A percentile compares a stretch with the other conserved stretches of the same genome.
Evolutionary conservation across 768 basidiomycete species (phyloP).

Genomic region (Boletus sp.): DNA sequence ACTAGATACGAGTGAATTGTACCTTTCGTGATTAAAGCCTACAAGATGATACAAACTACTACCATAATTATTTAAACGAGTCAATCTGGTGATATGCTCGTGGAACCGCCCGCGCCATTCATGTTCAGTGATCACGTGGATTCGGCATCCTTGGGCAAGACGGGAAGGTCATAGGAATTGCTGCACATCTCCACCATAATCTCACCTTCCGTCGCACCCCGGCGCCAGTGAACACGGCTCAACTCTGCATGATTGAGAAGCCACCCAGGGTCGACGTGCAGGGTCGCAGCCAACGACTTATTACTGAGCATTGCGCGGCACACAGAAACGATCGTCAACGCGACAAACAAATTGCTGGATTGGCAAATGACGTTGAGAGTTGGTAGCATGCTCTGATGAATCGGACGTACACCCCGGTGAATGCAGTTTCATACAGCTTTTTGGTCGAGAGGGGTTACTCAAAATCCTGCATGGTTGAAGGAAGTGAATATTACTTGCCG

Average conservation of each 20-base stretch:
- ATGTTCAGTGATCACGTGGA: background rate
- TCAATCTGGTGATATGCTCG: background rate
- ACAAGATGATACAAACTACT: background rate
- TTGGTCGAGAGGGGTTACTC: background rate
- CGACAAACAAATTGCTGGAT: conserved; percentile 2
- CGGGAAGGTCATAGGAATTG: conserved; percentile 1
- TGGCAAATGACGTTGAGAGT: background rate
- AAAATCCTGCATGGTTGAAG: background rate
- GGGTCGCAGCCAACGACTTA: conserved; percentile 40
- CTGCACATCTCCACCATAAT: conserved; percentile 22
- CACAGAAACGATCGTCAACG: conserved; percentile 27
- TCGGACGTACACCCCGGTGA: conserved; percentile 9
- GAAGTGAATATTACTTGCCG: conserved; percentile 4
- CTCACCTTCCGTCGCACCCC: conserved; percentile 37
- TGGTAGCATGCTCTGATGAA: background rate
- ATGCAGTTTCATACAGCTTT: conserved; percentile 11
- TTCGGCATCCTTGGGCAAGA: background rate
- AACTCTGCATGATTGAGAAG: conserved; percentile 46
- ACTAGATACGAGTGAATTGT: too few relatives aligned
- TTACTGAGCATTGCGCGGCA: conserved; percentile 41
- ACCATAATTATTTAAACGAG: background rate
- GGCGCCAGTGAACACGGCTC: conserved; percentile 41
- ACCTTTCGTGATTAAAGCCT: too few relatives aligned
- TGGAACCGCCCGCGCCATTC: background rate
- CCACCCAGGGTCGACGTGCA: conserved; percentile 43